Percentiles rank a stretch among this genome's conserved stretches.
Conservation (phyloP, 2,329 filamentous ascomycete species). For the Penicillium sp. region DNA sequence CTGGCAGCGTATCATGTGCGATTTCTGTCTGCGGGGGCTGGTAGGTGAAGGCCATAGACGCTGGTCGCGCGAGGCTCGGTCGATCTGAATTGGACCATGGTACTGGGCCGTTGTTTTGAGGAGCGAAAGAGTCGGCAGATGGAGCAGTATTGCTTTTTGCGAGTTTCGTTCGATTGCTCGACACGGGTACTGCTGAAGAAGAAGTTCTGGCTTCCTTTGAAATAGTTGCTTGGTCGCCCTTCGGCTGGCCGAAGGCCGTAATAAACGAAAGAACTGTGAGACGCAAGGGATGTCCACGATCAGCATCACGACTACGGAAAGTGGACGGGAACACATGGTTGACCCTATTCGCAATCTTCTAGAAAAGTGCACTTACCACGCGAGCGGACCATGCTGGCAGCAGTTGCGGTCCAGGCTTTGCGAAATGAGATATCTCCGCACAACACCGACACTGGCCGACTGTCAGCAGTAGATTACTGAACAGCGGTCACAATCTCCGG, state of each 20-base stretch:
- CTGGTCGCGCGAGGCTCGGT: slow-evolving; percentile 59
- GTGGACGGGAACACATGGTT: slow-evolving; percentile 32
- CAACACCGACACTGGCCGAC: not conserved
- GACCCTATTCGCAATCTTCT: not conserved
- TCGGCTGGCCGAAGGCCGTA: slow-evolving; percentile 51
- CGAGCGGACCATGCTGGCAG: slow-evolving; percentile 33
- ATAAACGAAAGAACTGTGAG: slow-evolving; percentile 83
- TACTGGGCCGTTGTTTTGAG: slow-evolving; percentile 12
- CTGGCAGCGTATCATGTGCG: slow-evolving; percentile 78
- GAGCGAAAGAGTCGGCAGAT: slow-evolving; percentile 6
- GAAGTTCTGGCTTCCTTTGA: slow-evolving; percentile 20
- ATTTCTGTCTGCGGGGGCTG: slow-evolving; percentile 84
- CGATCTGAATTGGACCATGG: slow-evolving; percentile 34
- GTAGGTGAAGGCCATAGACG: slow-evolving; percentile 83
- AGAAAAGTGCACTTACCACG: slow-evolving; percentile 30
- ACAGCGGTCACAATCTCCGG: not conserved
- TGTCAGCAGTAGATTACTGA: not conserved
- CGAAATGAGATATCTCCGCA: not conserved
- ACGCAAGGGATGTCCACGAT: slow-evolving; percentile 73
- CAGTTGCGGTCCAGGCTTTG: slow-evolving; percentile 1
- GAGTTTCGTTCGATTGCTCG: slow-evolving; percentile 6
- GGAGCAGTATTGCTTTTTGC: slow-evolving; percentile 4
- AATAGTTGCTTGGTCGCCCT: slow-evolving; percentile 35
- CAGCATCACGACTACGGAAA: slow-evolving; percentile 54
- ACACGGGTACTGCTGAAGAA: slow-evolving; percentile 24